Evolutionary conservation across 768 basidiomycete species (phyloP), one percentile per base, ranked within the genome.

Genomic region (Trametes coccinea): DNA sequence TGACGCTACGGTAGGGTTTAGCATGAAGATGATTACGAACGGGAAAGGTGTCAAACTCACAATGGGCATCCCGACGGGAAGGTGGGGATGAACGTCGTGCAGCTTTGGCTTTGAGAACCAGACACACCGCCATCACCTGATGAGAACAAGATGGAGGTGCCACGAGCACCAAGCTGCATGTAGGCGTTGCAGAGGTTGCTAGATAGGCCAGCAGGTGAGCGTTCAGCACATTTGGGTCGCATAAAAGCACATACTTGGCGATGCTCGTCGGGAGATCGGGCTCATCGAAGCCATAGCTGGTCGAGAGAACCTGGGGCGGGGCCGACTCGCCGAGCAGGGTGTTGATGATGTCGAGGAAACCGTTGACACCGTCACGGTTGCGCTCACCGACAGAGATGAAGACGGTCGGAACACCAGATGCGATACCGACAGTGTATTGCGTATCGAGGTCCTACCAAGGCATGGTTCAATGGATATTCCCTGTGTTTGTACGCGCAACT

Each of bases 241-340:
- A 51, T 53, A 27, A n/a, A n/a, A 2, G 29, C n/a, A 67, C 69
- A 29, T 53, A 75, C 74, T 63, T 68, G n/a, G 72, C 71, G 13
- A 73, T 31, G 5, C 22, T 52, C 6, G 29, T 33, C 0, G 71
- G 67, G 22, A 75, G 59, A 13, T 58, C 59, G 39, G 66, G 52
- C 67, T 76, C 76, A 60, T 77, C 62, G 34, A 63, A 53, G 8
- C 82, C 86, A 68, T 91, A 92, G 64, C 86, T 88, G 0, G 87
- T 90, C 0, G 88, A 61, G 17, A 91, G 85, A 9, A 82, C 77
- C 61, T 82, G 79, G 79, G 88, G 86, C 1, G 80, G 70, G 50
- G 74, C 69, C 7, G 71, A 47, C 34, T 82, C 78, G 14, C 66
- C 66, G 1, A 83, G 73, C 13, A 88, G 66, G 55, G 78, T 83